Evolutionary conservation across 2,329 filamentous ascomycete genomes (phyloP).

Genomic region (Cyphellophora attinorum): DNA sequence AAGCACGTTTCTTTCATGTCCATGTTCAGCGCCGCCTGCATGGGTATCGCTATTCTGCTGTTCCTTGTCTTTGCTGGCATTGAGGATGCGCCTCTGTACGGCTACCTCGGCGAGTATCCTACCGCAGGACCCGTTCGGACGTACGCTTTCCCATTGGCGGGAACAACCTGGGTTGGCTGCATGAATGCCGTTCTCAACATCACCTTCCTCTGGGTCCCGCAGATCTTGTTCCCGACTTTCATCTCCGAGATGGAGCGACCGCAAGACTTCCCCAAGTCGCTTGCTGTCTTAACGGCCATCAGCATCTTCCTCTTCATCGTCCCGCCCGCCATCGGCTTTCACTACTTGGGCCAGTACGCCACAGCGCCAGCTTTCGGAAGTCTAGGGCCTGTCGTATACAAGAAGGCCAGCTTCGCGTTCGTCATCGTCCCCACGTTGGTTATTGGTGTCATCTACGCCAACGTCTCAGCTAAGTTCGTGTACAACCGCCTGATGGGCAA

Average conservation of each 20-base stretch:
- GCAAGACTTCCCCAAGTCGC: slow-evolving; percentile 41
- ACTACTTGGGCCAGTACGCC: slow-evolving; percentile 39
- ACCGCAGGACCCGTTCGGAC: slow-evolving; percentile 33
- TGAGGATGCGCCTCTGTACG: slow-evolving; percentile 33
- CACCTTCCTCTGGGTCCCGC: slow-evolving; percentile 42
- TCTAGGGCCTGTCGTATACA: slow-evolving; percentile 34
- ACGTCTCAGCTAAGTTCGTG: slow-evolving; percentile 39
- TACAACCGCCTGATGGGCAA: slow-evolving; percentile 34
- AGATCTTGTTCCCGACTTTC: slow-evolving; percentile 44
- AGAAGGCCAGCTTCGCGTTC: slow-evolving; percentile 41
- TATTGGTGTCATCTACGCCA: slow-evolving; percentile 42
- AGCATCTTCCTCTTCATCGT: slow-evolving; percentile 41
- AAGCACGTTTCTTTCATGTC: slow-evolving; percentile 42
- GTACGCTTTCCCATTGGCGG: slow-evolving; percentile 37
- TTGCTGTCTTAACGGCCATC: slow-evolving; percentile 36
- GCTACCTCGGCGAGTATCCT: slow-evolving; percentile 38
- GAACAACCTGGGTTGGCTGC: slow-evolving; percentile 37
- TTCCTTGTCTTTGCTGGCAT: slow-evolving; percentile 41
- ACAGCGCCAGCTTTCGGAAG: slow-evolving; percentile 42
- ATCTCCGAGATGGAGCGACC: slow-evolving; percentile 42
- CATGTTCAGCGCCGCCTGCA: slow-evolving; percentile 38
- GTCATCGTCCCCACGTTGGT: slow-evolving; percentile 42
- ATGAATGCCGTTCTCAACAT: slow-evolving; percentile 43
- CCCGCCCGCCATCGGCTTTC: slow-evolving; percentile 39
- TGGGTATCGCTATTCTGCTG: slow-evolving; percentile 40